phyloP scores from a whole-genome alignment of 1,139 yeast species.

The Zygoascus sp. region DNA sequence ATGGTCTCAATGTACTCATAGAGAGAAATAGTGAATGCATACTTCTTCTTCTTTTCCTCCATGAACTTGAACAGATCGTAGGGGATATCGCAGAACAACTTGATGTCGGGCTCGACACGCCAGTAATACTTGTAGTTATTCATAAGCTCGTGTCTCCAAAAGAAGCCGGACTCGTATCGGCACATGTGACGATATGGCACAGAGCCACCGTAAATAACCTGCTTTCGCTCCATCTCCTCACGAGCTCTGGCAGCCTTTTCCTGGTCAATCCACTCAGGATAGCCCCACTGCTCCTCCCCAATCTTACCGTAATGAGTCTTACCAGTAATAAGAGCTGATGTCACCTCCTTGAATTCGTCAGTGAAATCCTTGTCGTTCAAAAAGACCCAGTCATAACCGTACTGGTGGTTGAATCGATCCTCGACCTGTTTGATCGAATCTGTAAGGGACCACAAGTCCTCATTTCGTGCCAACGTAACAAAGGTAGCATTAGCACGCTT shows the following conservation, averaged over 20 bases:
- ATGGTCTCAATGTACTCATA: slow-evolving; percentile 81
- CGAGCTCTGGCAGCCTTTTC: slow-evolving; percentile 55
- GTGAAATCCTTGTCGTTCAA: slow-evolving; percentile 61
- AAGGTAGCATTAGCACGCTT: slow-evolving; percentile 56
- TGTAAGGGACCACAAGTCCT: slow-evolving; percentile 55
- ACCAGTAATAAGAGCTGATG: slow-evolving; percentile 53
- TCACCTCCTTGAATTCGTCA: slow-evolving; percentile 46
- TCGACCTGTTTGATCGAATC: slow-evolving; percentile 62
- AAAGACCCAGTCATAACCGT: slow-evolving; percentile 74
- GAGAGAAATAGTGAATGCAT: slow-evolving; percentile 77
- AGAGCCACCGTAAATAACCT: slow-evolving; percentile 61
- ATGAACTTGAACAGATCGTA: slow-evolving; percentile 81
- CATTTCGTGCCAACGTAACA: slow-evolving; percentile 67
- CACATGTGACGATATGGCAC: slow-evolving; percentile 84
- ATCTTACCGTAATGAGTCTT: slow-evolving; percentile 59
- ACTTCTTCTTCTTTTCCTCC: slow-evolving; percentile 69
- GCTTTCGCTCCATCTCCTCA: slow-evolving; percentile 43
- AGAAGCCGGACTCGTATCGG: slow-evolving; percentile 88
- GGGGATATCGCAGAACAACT: slow-evolving; percentile 73
- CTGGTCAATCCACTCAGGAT: slow-evolving; percentile 65
- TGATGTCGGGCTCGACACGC: slow-evolving; percentile 94
- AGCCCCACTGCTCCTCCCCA: slow-evolving; percentile 70
- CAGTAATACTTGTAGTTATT: slow-evolving; percentile 81
- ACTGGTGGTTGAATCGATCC: slow-evolving; percentile 62
- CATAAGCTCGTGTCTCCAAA: slow-evolving; percentile 73